Evolutionary conservation across 116 monocot genomes (phyloP).

Genomic region (Zostera marina): DNA sequence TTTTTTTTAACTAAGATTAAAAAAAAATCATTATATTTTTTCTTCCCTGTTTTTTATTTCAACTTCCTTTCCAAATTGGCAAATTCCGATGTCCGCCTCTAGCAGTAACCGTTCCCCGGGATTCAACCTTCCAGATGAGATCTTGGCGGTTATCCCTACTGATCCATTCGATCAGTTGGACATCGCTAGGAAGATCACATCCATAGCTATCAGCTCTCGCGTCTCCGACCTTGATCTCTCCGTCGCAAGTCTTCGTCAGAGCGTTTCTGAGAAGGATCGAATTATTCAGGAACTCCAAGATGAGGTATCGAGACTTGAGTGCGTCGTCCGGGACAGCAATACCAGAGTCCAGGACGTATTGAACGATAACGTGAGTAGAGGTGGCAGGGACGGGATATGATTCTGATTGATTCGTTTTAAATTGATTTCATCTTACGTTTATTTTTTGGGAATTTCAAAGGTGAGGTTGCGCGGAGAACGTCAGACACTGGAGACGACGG

Average conservation of each 20-base stretch:
- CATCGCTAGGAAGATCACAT: constrained; percentile 86
- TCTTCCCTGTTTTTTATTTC: too few relatives aligned
- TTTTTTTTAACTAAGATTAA: too few relatives aligned
- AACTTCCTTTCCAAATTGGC: too few relatives aligned
- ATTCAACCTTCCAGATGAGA: constrained; percentile 46
- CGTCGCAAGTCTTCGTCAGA: constrained; percentile 32
- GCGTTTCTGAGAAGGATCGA: constrained; percentile 50
- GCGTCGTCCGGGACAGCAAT: constrained; percentile 29
- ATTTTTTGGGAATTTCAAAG: constrained; percentile 13
- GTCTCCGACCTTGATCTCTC: constrained; percentile 66
- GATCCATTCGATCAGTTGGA: constrained; percentile 92
- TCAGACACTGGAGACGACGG: constrained; percentile 43
- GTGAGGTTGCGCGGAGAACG: constrained; percentile 53
- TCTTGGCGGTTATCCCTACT: constrained; percentile 71
- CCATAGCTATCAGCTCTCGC: constrained; percentile 77
- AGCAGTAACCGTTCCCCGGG: neutral
- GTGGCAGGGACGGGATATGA: neutral
- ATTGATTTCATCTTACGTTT: neutral
- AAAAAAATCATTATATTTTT: too few relatives aligned
- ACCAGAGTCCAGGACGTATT: constrained; percentile 27
- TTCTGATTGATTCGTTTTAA: neutral
- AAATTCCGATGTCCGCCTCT: too few relatives aligned
- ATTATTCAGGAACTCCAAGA: constrained; percentile 40
- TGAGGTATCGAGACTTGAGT: constrained; percentile 34
- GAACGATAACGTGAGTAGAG: constrained; percentile 56